Evolutionary conservation across 1,139 yeast genomes (phyloP), one percentile per base, ranked within the genome.

Genomic region (Kurtzmaniella quercitrusa): DNA sequence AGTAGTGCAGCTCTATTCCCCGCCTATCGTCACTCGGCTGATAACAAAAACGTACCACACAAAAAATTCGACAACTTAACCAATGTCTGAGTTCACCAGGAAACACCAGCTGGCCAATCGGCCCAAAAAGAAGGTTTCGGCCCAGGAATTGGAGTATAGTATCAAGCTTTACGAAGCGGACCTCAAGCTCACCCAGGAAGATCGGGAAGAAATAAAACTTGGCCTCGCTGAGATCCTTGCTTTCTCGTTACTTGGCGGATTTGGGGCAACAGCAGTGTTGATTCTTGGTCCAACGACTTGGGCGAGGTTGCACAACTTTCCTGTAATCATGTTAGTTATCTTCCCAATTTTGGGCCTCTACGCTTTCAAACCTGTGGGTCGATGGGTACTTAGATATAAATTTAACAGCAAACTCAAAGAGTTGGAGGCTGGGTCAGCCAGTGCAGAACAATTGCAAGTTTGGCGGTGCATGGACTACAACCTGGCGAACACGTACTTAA

Each of bases 161-260:
- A 64, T 70, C 33, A 52, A 59, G 36, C 72, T 73, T 50, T 72
- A 70, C 50, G 73, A 72, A 48, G 76, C 75, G 1, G 77, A 73
- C 51, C 67, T 60, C 37, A 46, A 56, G 34, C 58, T 73, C 42
- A 55, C 58, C 14, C 51, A 50, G 2, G 51, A 57, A 4, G 77
- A 73, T 45, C 53, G 78, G 37, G 50, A 45, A 1, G 57, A 58
- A 19, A 47, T 73, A 19, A 62, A 71, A 2, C 44, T 55, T n/a
- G 73, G 67, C 44, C 58, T 73, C 43, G 57, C 58, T 39, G 24
- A 47, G 7, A 54, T 66, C 8, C 57, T 63, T 2, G 51, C 63
- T 25, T 54, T 52, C 37, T 54, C 72, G 4, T 61, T 64, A 19
- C 38, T 60, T 33, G 49, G 59, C 17, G 67, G 73, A 21, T 60